Base-by-base conservation (phyloP, 257 asterid genomes). In the Linaria vulgaris region DNA sequence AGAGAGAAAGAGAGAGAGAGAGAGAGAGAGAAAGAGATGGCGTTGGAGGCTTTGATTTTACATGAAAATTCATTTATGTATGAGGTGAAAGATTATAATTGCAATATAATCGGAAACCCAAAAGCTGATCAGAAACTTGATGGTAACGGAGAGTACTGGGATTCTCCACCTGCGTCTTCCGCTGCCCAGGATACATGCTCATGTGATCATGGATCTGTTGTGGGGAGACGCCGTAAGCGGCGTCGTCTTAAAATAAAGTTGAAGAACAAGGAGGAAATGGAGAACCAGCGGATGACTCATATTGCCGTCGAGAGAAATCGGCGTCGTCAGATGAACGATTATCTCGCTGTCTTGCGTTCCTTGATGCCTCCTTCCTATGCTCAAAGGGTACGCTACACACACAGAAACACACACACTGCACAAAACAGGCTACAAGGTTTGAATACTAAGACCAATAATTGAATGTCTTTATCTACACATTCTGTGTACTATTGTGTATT, bases 281-380 rank as follows among this genome's bases (percentile, higher is more conserved):
- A 84, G 78, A 89, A 71, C 51, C 95, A 89, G 56, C 79, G 95
- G 73, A 80, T 79, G 88, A 84, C 90, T 24, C 96, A 89, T 75
- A 89, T 89, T 46, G 85, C 95, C 5, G 95, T 86, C 12, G 96
- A 88, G 79, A 79, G 95, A 67, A 89, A 89, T 67, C 95, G 96
- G 77, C 84, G 95, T 23, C 52, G 84, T 1, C 96, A 83, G 78
- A 83, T 88, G 91, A 88, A 85, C 23, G 91, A 85, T 24, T 88
- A 88, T 67, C 88, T 89, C 45, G 84, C 95, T 62, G 45, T 80
- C 22, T 90, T 89, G 24, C 94, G 95, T 2, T 83, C 95, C 19
- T 59, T 85, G 20, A 88, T 88, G 91, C 96, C 96, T 5, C 89
- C 91, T 25, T 88, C 96, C 9, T 85, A 88, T 37, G 64, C 95